Percentiles rank a stretch among this genome's conserved stretches.
Evolutionary conservation across 768 basidiomycete genomes (phyloP).

Genomic region (Kondoa subrosea): DNA sequence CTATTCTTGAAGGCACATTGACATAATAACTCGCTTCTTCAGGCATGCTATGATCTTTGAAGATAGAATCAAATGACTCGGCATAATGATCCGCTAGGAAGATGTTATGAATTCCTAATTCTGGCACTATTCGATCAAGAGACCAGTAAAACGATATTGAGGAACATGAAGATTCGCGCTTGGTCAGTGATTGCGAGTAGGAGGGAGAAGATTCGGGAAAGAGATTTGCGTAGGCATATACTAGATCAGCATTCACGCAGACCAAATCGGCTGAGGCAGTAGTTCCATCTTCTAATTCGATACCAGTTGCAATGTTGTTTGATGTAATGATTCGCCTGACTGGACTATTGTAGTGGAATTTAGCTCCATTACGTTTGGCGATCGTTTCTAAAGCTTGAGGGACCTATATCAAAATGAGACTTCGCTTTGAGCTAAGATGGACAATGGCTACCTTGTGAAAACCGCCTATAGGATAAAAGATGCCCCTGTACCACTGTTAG

Average conservation of each 20-base stretch:
- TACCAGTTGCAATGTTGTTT: slow-evolving; percentile 30
- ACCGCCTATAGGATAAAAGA: slow-evolving; percentile 30
- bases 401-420: slow-evolving; percentile 23
- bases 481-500: slow-evolving; percentile 23
- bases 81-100: slow-evolving; percentile 37
- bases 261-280: slow-evolving; percentile 32
- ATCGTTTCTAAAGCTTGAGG: slow-evolving; percentile 32
- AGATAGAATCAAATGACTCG: slow-evolving; percentile 37
- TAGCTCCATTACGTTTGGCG: slow-evolving; percentile 31
- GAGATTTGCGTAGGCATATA: slow-evolving; percentile 35
- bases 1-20: slow-evolving; percentile 35
- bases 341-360: slow-evolving; percentile 32
- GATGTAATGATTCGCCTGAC: slow-evolving; percentile 30
- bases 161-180: slow-evolving; percentile 31
- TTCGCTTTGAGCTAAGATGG: not conserved
- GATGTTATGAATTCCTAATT: slow-evolving; percentile 36
- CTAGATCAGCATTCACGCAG: slow-evolving; percentile 36
- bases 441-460: slow-evolving; percentile 18
- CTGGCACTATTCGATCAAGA: slow-evolving; percentile 31
- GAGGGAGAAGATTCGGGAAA: slow-evolving; percentile 24
- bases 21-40: slow-evolving; percentile 37
- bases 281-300: slow-evolving; percentile 30
- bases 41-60: slow-evolving; percentile 34
- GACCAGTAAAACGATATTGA: slow-evolving; percentile 38
- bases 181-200: slow-evolving; percentile 20